Percentiles rank a stretch among this genome's conserved stretches.
These are phyloP conservation scores for Hydnomerulius pinastri DNA, from an alignment of 768 basidiomycete species.

Conservation along the genomic window DNA sequence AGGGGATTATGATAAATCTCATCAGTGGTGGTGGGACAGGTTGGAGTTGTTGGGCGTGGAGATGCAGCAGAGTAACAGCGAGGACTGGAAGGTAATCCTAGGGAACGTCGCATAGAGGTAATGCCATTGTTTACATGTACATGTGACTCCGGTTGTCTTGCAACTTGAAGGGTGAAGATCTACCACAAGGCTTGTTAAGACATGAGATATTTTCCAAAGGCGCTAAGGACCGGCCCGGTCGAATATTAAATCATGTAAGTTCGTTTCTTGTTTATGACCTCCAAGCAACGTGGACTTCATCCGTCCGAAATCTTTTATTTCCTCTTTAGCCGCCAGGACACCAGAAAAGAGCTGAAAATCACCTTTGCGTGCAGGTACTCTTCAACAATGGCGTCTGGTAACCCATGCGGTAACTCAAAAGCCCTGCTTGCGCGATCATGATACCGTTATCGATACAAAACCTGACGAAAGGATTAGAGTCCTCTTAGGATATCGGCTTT, in stretches of 20 bases:
- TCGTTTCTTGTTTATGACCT: constrained; percentile 41
- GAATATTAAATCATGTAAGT: too few relatives aligned
- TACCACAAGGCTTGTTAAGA: not conserved
- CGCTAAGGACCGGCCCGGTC: not conserved
- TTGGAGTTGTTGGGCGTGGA: constrained; percentile 46
- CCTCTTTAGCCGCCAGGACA: constrained; percentile 9
- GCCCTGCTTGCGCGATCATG: constrained; percentile 98
- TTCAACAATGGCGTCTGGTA: constrained; percentile 72
- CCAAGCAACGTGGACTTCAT: constrained; percentile 93
- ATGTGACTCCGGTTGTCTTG: not conserved
- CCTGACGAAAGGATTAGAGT: constrained; percentile 41
- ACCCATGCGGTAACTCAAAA: constrained; percentile 92
- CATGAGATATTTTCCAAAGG: not conserved
- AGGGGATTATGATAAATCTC: constrained; percentile 52
- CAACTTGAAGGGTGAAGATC: not conserved
- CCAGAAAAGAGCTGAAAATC: constrained; percentile 11
- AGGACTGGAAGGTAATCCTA: constrained; percentile 52
- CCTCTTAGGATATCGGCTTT: not conserved
- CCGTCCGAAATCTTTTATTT: constrained; percentile 80
- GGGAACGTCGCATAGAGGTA: constrained; percentile 44
- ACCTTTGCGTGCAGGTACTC: constrained; percentile 91
- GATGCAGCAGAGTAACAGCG: constrained; percentile 44
- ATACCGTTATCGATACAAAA: constrained; percentile 99
- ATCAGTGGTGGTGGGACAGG: constrained; percentile 83
- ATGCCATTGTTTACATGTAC: not conserved